phyloP scores from a whole-genome alignment of 73 alveolate genomes.

The Vitrella brassicaformis region DNA sequence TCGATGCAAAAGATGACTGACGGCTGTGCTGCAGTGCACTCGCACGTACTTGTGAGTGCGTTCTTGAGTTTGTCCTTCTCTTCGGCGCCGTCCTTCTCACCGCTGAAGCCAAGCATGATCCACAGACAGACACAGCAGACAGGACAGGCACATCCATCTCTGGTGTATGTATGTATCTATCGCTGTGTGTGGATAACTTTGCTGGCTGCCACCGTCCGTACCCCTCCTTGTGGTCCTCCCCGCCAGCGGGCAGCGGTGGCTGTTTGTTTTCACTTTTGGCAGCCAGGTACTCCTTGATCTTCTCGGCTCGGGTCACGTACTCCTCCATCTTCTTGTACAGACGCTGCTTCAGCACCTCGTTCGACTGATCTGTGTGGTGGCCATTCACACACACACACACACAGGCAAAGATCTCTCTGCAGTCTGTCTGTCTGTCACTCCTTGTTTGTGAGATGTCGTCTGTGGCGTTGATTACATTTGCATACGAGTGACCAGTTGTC shows the following conservation, averaged over 20 bases:
- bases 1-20: not conserved
- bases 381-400: not conserved
- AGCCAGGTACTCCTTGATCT: constrained; percentile 31
- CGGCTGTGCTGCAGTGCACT: not conserved
- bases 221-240: constrained; percentile 24
- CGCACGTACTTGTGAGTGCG: constrained; percentile 24
- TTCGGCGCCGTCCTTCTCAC: constrained; percentile 46
- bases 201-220: constrained; percentile 3
- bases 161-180: too few species aligned
- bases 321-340: constrained; percentile 40
- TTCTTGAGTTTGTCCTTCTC: constrained; percentile 61
- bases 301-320: constrained; percentile 50
- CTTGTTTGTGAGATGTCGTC: too few species aligned
- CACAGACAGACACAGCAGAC: constrained; percentile 1
- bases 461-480: constrained; percentile 26
- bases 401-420: too few species aligned
- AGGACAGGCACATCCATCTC: too few species aligned
- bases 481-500: constrained; percentile 41
- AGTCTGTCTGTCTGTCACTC: too few species aligned
- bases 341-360: constrained; percentile 31
- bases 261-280: constrained; percentile 8
- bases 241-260: constrained; percentile 20
- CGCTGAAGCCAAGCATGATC: constrained; percentile 3
- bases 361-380: constrained; percentile 48
- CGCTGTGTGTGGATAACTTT: constrained; percentile 1